Evolutionary conservation across 208 protist species (phyloP), one percentile per base, ranked within the genome.

Genomic region (Crithidia brevicula): DNA sequence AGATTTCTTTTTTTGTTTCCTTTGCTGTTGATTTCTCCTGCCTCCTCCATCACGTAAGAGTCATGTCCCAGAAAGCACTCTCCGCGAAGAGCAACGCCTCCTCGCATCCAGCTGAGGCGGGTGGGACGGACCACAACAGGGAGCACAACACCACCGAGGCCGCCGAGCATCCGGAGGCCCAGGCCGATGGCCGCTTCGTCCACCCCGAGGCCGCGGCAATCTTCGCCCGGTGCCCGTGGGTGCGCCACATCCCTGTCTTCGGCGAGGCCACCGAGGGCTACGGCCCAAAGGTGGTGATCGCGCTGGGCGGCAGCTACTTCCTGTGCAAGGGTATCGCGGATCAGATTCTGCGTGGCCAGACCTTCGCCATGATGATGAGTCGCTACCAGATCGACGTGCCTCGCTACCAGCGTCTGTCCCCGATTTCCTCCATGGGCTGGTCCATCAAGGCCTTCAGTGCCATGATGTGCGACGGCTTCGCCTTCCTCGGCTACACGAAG

Each of bases 401-500:
- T n/a, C 60, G 71, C 10, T 91, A 90, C 42, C 79, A 88, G 74
- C 82, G 83, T 25, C 79, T 91, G n/a, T 42, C 45, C 7, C 33
- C 53, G 31, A 65, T 91, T 34, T 45, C 66, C 3, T 51, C 54
- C 2, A 77, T 90, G 72, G 85, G 82, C 25, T 88, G 79, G 77
- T 84, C 88, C 16, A 74, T 91, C 53, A 94, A 91, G 60, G 72
- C 85, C 49, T 67, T 90, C 59, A 79, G 60, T 18, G 88, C 81
- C 27, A 73, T 86, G 58, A 34, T 94, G 25, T 83, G 75, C 63
- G 88, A 91, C 58, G 64, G 72, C 58, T 85, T 91, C 52, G 68
- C 81, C 28, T 75, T 91, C 57, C 71, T 85, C 51, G 80, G 82
- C 42, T 94, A 91, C 79, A 82, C 79, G 25, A 94, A 88, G 83